phyloP scores from a whole-genome alignment of 495 filamentous ascomycete species.

The Lophiotrema nucula region DNA sequence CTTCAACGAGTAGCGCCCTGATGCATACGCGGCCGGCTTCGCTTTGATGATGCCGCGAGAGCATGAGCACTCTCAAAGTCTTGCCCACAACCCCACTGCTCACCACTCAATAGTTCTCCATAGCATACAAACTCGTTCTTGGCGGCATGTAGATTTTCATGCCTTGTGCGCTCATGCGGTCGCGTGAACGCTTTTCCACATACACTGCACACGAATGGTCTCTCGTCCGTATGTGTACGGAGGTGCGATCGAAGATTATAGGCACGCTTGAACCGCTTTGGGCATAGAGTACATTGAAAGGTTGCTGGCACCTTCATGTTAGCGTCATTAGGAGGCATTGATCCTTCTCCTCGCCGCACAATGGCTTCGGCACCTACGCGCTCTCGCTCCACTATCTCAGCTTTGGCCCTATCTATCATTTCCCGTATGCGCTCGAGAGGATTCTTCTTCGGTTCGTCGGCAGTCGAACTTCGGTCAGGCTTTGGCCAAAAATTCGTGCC shows the following conservation, averaged over 20 bases:
- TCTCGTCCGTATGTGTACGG: conserved; percentile 87
- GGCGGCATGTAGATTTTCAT: conserved; percentile 86
- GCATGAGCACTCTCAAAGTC: conserved; percentile 92
- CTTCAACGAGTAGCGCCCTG: conserved; percentile 86
- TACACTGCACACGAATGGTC: conserved; percentile 90
- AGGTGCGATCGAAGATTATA: conserved; percentile 88
- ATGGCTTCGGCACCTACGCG: too few species aligned
- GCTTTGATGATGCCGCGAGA: conserved; percentile 89
- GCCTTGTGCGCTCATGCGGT: conserved; percentile 79
- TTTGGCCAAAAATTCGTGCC: too few species aligned
- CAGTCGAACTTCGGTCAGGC: too few species aligned
- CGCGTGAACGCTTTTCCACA: conserved; percentile 91
- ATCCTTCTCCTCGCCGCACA: too few species aligned
- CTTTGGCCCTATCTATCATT: conserved; percentile 17
- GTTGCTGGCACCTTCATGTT: conserved; percentile 29
- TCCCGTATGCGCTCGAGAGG: conserved; percentile 9
- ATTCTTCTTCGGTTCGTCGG: too few species aligned
- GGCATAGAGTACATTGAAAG: conserved; percentile 45
- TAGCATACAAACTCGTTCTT: conserved; percentile 95
- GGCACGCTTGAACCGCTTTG: conserved; percentile 47
- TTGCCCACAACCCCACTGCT: conserved; percentile 82
- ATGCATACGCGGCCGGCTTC: conserved; percentile 94
- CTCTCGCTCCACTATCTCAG: not conserved
- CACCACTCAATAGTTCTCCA: conserved; percentile 72
- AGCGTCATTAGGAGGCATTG: too few species aligned